Percentiles rank a stretch among this genome's conserved stretches.
phyloP scores from a whole-genome alignment of 345 rosid genomes.

The Raphanus sativus region DNA sequence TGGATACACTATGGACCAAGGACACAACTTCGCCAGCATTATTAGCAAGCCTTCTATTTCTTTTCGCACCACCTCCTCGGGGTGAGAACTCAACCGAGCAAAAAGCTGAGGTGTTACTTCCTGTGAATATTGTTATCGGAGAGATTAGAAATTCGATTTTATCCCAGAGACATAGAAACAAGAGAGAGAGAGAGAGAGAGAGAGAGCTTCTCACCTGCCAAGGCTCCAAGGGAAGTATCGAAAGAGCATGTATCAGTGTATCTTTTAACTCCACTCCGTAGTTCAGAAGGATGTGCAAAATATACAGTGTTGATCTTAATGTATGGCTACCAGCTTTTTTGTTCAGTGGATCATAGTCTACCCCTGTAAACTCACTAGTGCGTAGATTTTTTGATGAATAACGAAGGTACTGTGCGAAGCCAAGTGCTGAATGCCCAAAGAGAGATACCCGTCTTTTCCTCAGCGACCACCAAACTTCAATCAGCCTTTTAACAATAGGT shows the following conservation, averaged over 20 bases:
- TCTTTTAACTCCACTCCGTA: slow-evolving; percentile 86
- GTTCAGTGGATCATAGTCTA: slow-evolving; percentile 55
- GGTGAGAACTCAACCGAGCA: slow-evolving; percentile 91
- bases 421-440: slow-evolving; percentile 80
- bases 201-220: slow-evolving; percentile 72
- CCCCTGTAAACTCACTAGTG: slow-evolving; percentile 50
- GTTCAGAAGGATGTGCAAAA: slow-evolving; percentile 77
- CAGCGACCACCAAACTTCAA: slow-evolving; percentile 77
- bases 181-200: neutral
- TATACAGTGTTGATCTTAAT: slow-evolving; percentile 75
- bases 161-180: slow-evolving; percentile 11
- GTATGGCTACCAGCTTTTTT: slow-evolving; percentile 59
- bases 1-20: slow-evolving; percentile 88
- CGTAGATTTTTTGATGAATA: slow-evolving; percentile 57
- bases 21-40: slow-evolving; percentile 78
- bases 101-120: slow-evolving; percentile 86
- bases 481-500: slow-evolving; percentile 54
- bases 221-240: slow-evolving; percentile 70
- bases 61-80: slow-evolving; percentile 74
- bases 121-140: slow-evolving; percentile 42
- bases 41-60: slow-evolving; percentile 76
- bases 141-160: slow-evolving; percentile 8
- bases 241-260: slow-evolving; percentile 70
- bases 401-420: slow-evolving; percentile 70
- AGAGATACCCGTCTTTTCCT: slow-evolving; percentile 82